Base-by-base conservation (phyloP, 2,329 filamentous ascomycete species). In the Talaromyces piceae region DNA sequence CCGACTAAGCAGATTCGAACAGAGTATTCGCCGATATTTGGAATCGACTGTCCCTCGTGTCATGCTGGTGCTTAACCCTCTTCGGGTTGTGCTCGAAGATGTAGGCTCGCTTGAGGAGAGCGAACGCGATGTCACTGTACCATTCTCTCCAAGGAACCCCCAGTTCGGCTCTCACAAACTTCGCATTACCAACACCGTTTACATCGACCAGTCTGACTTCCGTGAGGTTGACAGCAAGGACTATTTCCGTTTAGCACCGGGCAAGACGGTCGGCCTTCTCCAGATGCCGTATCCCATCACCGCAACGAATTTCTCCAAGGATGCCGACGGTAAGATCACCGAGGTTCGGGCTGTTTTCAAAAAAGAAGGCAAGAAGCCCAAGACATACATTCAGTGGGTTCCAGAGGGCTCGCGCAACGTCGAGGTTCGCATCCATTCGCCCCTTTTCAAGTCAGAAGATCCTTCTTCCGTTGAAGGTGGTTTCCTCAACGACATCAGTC, bases 361-460 rank as follows among this genome's bases (percentile, higher is more conserved):
- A 56, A 86, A 86, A 39, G 69, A 71, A 53, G 85, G 88, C 54
- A 74, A 73, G 61, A 77, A 77, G 54, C 82, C 86, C 41, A 91
- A 94, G 73, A 84, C 89, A 0, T 79, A 76, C 64, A 95, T 96
- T 65, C 90, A 95, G 64, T 96, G 91, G 91, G 88, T 95, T 5
- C 82, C 82, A 58, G 71, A 74, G 31, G 77, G 77, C 37, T 79
- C 80, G 3, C 73, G 83, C 52, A 76, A 73, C 50, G 84, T 85
- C 11, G 87, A 91, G 68, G 87, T 83, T 37, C 86, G 91, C 53
- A 77, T 94, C 45, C 86, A 93, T 72, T 87, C 89, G 64, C 76
- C 82, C 1, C 78, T 97, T 1, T 96, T 96, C 80, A 90, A 89
- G 67, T 88, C 85, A 2, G 85, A 91, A 44, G 86, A 93, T 62